Conservation (phyloP, 1,284 basidiomycete genomes). For the Irpex sp. region DNA sequence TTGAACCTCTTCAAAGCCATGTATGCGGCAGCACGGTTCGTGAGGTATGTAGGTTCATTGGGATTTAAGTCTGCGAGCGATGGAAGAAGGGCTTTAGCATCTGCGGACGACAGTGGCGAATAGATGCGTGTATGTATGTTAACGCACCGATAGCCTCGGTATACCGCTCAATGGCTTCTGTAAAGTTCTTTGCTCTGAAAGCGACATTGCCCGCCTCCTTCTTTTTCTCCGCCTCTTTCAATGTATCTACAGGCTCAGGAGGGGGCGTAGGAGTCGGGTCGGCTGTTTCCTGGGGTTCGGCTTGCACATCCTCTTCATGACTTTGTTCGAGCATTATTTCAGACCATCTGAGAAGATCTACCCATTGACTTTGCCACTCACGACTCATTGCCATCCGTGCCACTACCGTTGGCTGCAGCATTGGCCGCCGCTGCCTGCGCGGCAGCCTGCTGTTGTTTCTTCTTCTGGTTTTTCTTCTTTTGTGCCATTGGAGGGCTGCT, state of each 20-base stretch:
- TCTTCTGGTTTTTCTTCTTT: slow-evolving; percentile 28
- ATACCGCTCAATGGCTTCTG: slow-evolving; percentile 73
- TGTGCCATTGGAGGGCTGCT: slow-evolving; percentile 17
- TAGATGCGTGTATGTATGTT: not conserved
- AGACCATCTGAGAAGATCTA: slow-evolving; percentile 7
- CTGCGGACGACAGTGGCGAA: not conserved
- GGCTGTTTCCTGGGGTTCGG: slow-evolving; percentile 11
- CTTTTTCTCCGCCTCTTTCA: slow-evolving; percentile 46
- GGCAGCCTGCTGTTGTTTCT: slow-evolving; percentile 19
- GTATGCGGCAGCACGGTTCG: slow-evolving; percentile 83
- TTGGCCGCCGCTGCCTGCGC: slow-evolving; percentile 5
- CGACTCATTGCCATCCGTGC: slow-evolving; percentile 14
- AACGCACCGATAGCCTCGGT: slow-evolving; percentile 60
- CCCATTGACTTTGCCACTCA: not conserved
- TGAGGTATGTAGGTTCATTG: slow-evolving; percentile 69
- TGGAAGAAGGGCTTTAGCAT: not conserved
- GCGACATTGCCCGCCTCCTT: slow-evolving; percentile 72
- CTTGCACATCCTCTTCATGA: slow-evolving; percentile 16
- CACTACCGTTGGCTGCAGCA: slow-evolving; percentile 4
- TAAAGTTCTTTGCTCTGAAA: slow-evolving; percentile 65
- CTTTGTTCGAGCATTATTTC: slow-evolving; percentile 8
- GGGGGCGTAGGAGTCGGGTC: slow-evolving; percentile 1
- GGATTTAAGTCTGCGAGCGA: slow-evolving; percentile 49
- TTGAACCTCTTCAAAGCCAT: slow-evolving; percentile 78
- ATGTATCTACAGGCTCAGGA: slow-evolving; percentile 16